Evolutionary conservation across 345 rosid genomes (phyloP), one percentile per base, ranked within the genome.

Genomic region (Mallotus nudiflorus): DNA sequence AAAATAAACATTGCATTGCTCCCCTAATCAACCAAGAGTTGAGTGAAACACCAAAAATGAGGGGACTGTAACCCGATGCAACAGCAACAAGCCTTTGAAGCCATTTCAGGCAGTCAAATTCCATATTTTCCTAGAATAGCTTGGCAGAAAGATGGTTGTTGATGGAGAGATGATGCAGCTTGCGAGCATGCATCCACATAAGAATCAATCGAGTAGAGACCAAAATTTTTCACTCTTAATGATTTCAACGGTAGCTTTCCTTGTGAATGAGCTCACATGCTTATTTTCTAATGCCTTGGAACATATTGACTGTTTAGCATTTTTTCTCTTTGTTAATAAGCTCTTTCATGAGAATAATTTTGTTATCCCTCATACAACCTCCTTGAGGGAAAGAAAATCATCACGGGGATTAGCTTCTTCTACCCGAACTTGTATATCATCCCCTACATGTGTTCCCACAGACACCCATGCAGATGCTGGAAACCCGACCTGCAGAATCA

Each of bases 341-440:
- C 52, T 68, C 25, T 61, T 66, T 55, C 72, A 16, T 40, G 62
- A 69, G 52, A 33, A 22, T 71, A 18, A 46, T 58, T n/a, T 52
- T 62, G 62, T 27, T 37, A 37, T 67, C 66, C 72, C 72, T 66
- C 71, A 72, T 29, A 77, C 12, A 63, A 82, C 87, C 82, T 91
- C 95, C 87, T 86, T 84, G 31, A 94, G 82, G 63, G 75, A 77
- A 73, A 94, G 78, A 67, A 84, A 59, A 65, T 91, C 97, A 27
- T 94, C 87, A 5, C 93, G 93, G 1, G 98, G 91, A 81, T 85
- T 85, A 70, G 97, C 92, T 78, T 87, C 93, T 83, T 85, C 92
- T 49, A 94, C 96, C 76, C 73, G 67, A 75, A 94, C 97, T 66
- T 85, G 67, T 39, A 90, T 72, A 77, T 94, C 97, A 86, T 91